A percentile compares a stretch with the other conserved stretches of the same genome.
Evolutionary conservation across 208 protist genomes (phyloP).

Genomic region (Polymyxa betae): DNA sequence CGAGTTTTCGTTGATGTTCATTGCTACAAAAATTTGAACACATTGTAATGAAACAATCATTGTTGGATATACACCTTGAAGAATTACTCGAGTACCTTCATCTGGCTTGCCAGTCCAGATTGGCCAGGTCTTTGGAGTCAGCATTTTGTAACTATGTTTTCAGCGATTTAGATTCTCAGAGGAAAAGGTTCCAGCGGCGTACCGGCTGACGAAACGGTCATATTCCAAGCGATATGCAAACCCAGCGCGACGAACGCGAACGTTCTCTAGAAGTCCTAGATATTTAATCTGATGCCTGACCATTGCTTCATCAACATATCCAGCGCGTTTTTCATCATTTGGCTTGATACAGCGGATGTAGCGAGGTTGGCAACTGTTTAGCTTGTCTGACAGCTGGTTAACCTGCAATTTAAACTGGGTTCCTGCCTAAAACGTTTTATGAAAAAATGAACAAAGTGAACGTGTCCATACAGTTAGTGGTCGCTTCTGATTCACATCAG

Average conservation of each 20-base stretch:
- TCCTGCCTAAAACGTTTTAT: background rate
- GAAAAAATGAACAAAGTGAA: background rate
- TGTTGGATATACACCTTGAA: background rate
- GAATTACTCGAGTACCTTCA: background rate
- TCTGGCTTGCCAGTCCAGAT: background rate
- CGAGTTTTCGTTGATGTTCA: background rate
- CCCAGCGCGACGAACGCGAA: conserved; percentile 61
- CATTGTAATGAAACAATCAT: background rate
- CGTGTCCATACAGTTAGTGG: background rate
- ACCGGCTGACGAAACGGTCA: background rate
- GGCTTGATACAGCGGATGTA: conserved; percentile 70
- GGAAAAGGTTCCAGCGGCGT: no score
- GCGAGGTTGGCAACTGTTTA: conserved; percentile 56
- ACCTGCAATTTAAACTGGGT: background rate
- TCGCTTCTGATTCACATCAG: background rate
- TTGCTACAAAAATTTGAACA: background rate
- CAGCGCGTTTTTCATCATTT: conserved; percentile 59
- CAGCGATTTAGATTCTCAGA: no score
- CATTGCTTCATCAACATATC: background rate
- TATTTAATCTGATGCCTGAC: conserved; percentile 65
- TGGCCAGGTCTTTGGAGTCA: conserved; percentile 41
- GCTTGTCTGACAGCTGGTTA: background rate
- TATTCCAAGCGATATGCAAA: background rate
- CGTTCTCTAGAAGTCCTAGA: conserved; percentile 67
- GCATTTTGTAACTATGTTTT: conserved; percentile 58